These are phyloP conservation scores for Trichoderma koningiopsis DNA, from an alignment of 2,329 filamentous ascomycete genomes.

Conservation along the genomic window DNA sequence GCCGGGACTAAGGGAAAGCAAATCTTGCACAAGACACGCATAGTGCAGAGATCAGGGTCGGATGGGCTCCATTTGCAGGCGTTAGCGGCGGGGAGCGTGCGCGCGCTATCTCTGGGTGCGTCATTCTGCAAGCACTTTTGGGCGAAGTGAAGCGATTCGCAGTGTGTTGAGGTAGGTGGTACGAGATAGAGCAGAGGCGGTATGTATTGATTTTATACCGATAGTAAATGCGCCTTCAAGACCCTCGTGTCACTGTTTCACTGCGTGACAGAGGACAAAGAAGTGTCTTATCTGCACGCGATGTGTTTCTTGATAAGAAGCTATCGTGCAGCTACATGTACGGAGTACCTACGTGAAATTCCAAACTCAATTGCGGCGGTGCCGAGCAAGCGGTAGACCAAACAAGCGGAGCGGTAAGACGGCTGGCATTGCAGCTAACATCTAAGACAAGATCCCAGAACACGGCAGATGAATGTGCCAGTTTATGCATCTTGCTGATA, in stretches of 20 bases:
- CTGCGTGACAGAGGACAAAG: background rate
- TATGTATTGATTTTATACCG: background rate
- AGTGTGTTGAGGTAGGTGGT: background rate
- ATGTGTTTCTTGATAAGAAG: background rate
- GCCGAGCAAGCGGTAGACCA: background rate
- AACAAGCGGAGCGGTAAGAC: background rate
- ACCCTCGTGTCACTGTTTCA: background rate
- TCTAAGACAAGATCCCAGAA: background rate
- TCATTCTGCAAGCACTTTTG: background rate
- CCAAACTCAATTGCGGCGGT: background rate
- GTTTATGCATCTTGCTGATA: background rate
- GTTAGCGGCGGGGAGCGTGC: background rate
- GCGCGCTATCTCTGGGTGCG: constrained; percentile 1
- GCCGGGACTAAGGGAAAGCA: background rate
- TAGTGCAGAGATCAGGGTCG: constrained; percentile 10
- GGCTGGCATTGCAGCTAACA: background rate
- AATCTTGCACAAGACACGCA: constrained; percentile 20
- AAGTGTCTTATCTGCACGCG: background rate
- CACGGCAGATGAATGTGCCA: background rate
- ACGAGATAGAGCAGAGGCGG: background rate
- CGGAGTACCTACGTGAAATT: background rate
- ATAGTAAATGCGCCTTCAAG: background rate
- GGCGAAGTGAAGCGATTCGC: background rate
- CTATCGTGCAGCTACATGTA: background rate
- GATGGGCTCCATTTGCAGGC: background rate